Percentiles rank a stretch among this genome's conserved stretches.
phyloP scores from a whole-genome alignment of 2,329 filamentous ascomycete genomes.

The Colletotrichum siamense region DNA sequence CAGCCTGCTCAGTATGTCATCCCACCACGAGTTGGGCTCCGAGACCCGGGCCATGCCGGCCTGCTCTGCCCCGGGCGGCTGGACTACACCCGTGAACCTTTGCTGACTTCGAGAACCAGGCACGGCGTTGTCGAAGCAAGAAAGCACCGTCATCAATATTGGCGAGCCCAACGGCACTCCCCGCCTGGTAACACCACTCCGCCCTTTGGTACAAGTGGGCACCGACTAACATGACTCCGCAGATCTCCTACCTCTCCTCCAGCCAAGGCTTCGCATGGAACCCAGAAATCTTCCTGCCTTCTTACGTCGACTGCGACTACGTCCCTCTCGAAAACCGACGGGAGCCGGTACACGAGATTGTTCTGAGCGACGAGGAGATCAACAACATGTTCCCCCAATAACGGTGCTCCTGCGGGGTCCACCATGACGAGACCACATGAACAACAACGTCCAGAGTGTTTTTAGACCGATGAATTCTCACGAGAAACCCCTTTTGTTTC shows the following conservation, averaged over 20 bases:
- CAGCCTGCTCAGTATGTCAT: slow-evolving; percentile 63
- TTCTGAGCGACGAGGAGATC: slow-evolving; percentile 78
- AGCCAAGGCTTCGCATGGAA: slow-evolving; percentile 87
- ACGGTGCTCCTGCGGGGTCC: slow-evolving; percentile 23
- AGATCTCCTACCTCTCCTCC: slow-evolving; percentile 82
- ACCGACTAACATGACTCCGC: background rate
- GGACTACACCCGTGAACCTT: background rate
- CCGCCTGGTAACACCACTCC: slow-evolving; percentile 64
- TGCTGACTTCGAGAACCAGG: slow-evolving; percentile 54
- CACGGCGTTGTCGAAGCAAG: slow-evolving; percentile 73
- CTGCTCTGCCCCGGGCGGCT: background rate
- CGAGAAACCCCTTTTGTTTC: slow-evolving; percentile 15
- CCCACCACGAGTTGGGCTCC: background rate
- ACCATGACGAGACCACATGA: slow-evolving; percentile 2
- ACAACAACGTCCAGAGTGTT: slow-evolving; percentile 21
- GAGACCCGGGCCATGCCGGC: background rate
- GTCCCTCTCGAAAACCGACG: slow-evolving; percentile 76
- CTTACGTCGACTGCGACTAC: slow-evolving; percentile 77
- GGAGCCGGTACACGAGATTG: slow-evolving; percentile 80
- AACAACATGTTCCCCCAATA: slow-evolving; percentile 71
- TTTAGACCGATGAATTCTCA: slow-evolving; percentile 31
- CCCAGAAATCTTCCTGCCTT: slow-evolving; percentile 83
- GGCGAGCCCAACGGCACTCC: slow-evolving; percentile 76
- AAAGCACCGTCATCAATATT: slow-evolving; percentile 83
- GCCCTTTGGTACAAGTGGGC: background rate